Evolutionary conservation across 2,329 filamentous ascomycete species (phyloP).

Genomic region (Aureobasidium zeae): DNA sequence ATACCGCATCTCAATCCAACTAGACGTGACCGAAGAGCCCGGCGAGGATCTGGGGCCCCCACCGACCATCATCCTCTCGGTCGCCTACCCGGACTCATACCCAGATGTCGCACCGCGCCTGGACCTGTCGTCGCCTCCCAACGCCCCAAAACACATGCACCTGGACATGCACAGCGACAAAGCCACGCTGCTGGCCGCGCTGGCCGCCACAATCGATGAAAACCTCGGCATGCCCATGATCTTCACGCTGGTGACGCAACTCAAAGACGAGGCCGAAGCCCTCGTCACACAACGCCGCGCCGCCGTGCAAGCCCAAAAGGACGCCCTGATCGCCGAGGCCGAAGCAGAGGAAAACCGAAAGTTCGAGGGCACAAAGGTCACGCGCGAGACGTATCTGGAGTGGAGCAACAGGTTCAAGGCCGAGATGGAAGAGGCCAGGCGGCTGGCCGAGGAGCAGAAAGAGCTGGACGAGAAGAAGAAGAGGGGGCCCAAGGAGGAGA

Average conservation of each 20-base stretch:
- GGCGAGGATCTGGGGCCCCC: no score
- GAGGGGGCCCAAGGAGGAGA: constrained; percentile 50
- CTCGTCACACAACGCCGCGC: constrained; percentile 66
- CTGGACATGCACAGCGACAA: constrained; percentile 79
- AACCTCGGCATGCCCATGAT: constrained; percentile 97
- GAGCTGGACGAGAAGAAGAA: constrained; percentile 59
- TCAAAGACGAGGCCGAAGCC: constrained; percentile 87
- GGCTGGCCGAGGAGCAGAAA: constrained; percentile 48
- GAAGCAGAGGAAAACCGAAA: constrained; percentile 94
- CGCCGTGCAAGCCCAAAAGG: constrained; percentile 46
- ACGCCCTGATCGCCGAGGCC: constrained; percentile 48
- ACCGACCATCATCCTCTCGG: constrained; percentile 70
- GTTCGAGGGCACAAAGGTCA: constrained; percentile 86
- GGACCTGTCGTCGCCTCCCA: constrained; percentile 66
- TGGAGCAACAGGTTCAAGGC: constrained; percentile 71
- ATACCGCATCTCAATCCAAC: constrained; percentile 74
- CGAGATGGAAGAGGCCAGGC: constrained; percentile 70
- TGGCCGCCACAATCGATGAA: constrained; percentile 73
- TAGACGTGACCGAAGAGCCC: constrained; percentile 68
- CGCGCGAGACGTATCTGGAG: constrained; percentile 69
- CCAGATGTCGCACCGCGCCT: constrained; percentile 79
- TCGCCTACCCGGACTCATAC: constrained; percentile 83
- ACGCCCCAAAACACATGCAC: constrained; percentile 58
- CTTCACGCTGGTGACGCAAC: constrained; percentile 75
- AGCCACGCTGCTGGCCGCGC: constrained; percentile 56